Percentiles rank a stretch among this genome's conserved stretches.
phyloP scores from a whole-genome alignment of 768 basidiomycete species.

The Grammothele lineata region DNA sequence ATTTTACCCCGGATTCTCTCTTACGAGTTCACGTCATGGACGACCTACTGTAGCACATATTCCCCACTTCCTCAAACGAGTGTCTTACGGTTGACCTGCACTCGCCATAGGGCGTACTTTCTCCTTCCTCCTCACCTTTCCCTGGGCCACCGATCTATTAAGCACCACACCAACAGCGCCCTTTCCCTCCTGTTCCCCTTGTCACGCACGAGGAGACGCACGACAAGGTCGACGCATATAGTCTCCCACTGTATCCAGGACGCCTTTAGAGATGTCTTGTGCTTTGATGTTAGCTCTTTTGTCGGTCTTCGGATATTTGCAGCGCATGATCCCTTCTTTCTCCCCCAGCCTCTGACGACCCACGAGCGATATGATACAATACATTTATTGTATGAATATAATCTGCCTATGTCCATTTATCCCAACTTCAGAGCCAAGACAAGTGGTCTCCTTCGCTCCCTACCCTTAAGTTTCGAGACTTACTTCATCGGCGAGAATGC shows the following conservation, averaged over 20 bases:
- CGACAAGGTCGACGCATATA: slow-evolving; percentile 4
- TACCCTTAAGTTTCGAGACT: too few species aligned
- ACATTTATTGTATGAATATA: slow-evolving; percentile 15
- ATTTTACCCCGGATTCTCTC: not conserved
- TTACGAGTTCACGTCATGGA: too few species aligned
- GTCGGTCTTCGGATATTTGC: slow-evolving; percentile 9
- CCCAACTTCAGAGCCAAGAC: too few species aligned
- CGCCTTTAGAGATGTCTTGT: slow-evolving; percentile 9
- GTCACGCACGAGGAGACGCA: slow-evolving; percentile 1
- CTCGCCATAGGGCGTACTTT: too few species aligned
- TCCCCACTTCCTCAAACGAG: too few species aligned
- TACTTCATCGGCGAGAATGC: too few species aligned
- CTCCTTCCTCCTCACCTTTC: not conserved
- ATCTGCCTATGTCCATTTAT: not conserved
- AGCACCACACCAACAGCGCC: too few species aligned
- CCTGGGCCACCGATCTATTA: too few species aligned
- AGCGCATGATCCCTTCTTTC: not conserved
- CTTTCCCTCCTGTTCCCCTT: not conserved
- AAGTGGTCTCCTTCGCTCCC: too few species aligned
- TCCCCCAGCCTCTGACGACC: too few species aligned
- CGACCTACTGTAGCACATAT: too few species aligned
- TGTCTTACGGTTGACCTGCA: too few species aligned
- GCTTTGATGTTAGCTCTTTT: slow-evolving; percentile 11
- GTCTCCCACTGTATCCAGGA: slow-evolving; percentile 12
- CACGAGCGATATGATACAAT: slow-evolving; percentile 10